Evolutionary conservation across 148 eudicot species (phyloP).

Genomic region (Amaranthus hypochondriacus): DNA sequence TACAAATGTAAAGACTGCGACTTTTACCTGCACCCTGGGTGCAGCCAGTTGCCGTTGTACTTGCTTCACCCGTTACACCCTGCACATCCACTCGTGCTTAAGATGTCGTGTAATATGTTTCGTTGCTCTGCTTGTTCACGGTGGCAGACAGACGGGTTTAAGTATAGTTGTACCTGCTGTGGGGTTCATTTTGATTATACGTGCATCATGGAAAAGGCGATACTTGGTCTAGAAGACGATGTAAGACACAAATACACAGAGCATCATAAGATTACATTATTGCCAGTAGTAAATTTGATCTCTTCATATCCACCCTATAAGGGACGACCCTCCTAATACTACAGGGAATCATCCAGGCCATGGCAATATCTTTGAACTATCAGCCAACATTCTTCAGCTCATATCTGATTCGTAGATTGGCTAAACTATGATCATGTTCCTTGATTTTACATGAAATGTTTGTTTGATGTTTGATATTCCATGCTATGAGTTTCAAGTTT

Average conservation of each 20-base stretch:
- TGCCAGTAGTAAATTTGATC: slow-evolving; percentile 17
- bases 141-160: background rate
- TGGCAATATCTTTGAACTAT: background rate
- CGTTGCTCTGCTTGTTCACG: slow-evolving; percentile 11
- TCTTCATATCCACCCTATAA: background rate
- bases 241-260: slow-evolving; percentile 4
- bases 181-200: slow-evolving; percentile 12
- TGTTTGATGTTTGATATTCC: background rate
- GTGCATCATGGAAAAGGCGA: slow-evolving; percentile 4
- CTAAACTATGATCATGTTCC: too few relatives aligned
- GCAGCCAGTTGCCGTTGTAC: slow-evolving; percentile 26
- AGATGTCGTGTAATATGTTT: background rate
- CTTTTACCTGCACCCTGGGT: slow-evolving; percentile 25
- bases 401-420: background rate
- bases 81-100: slow-evolving; percentile 19
- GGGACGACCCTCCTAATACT: background rate
- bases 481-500: too few relatives aligned
- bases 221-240: slow-evolving; percentile 3
- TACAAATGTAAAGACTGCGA: slow-evolving; percentile 22
- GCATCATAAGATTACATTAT: slow-evolving; percentile 2
- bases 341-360: background rate
- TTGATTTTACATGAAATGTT: background rate
- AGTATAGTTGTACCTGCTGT: slow-evolving; percentile 17
- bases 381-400: background rate
- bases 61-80: slow-evolving; percentile 26